These are phyloP conservation scores for Solanum ossicruentum DNA, from an alignment of 257 asterid genomes.

Conservation along the genomic window DNA sequence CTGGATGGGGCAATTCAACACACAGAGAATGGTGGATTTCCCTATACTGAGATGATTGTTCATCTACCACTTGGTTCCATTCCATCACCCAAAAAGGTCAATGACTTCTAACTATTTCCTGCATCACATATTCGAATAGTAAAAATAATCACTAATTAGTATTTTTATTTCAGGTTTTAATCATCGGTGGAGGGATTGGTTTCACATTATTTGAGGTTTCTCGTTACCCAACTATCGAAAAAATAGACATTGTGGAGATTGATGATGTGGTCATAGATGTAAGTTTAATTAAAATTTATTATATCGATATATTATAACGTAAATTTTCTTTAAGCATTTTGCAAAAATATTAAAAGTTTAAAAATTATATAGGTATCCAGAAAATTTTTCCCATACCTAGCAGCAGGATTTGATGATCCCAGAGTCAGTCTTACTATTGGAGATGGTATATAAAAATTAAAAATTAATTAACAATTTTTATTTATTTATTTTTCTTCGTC, in stretches of 20 bases:
- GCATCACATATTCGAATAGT: neutral
- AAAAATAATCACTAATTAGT: neutral
- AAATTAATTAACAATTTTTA: neutral
- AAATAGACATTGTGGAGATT: constrained; percentile 6
- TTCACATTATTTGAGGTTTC: constrained; percentile 3
- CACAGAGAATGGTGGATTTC: constrained; percentile 9
- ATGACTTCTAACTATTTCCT: neutral
- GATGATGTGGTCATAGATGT: constrained; percentile 7
- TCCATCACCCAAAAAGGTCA: constrained; percentile 5
- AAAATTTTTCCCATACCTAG: constrained; percentile 1
- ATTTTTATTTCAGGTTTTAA: neutral
- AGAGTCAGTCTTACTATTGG: constrained; percentile 4
- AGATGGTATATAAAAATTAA: neutral
- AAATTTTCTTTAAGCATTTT: neutral
- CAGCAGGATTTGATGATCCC: constrained; percentile 5
- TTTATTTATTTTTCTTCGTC: neutral
- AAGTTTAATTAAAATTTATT: neutral
- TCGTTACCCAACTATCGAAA: constrained; percentile 1
- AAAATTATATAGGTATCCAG: neutral
- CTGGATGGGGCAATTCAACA: constrained; percentile 14
- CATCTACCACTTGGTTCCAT: constrained; percentile 13
- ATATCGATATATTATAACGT: neutral
- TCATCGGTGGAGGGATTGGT: constrained; percentile 9
- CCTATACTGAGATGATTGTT: constrained; percentile 11
- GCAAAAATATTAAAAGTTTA: neutral